Conservation (phyloP, 2,329 filamentous ascomycete genomes). For the Emergomyces orientalis region DNA sequence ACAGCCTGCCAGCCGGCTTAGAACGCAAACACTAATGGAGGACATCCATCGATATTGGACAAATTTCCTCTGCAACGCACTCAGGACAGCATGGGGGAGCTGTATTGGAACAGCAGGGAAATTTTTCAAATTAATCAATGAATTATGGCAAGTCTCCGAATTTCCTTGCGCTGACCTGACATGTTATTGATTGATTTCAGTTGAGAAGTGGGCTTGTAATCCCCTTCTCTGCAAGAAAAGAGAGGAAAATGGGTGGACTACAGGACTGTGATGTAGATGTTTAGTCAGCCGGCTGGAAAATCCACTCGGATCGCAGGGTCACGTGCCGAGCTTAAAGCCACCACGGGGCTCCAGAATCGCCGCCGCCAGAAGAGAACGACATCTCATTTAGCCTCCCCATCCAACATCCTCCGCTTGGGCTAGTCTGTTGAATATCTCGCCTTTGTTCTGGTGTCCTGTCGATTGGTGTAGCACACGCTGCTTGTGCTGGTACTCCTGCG, state of each 20-base stretch:
- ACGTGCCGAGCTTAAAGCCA: slow-evolving; percentile 3
- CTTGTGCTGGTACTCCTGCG: background rate
- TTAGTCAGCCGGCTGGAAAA: slow-evolving; percentile 3
- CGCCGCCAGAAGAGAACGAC: slow-evolving; percentile 3
- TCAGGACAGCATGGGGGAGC: background rate
- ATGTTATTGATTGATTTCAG: background rate
- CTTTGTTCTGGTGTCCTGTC: background rate
- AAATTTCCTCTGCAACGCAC: background rate
- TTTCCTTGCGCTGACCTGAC: background rate
- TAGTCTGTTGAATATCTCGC: background rate
- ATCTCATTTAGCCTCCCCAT: background rate
- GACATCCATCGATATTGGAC: slow-evolving; percentile 13
- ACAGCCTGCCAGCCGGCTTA: slow-evolving; percentile 7
- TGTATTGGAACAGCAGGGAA: background rate
- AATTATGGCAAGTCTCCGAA: background rate
- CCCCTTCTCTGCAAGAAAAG: background rate
- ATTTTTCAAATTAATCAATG: background rate
- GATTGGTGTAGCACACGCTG: background rate
- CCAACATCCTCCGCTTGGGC: background rate
- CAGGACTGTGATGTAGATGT: background rate
- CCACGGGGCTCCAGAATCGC: slow-evolving; percentile 5
- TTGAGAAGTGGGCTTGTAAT: background rate
- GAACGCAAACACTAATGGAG: slow-evolving; percentile 8
- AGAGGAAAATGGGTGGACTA: background rate
- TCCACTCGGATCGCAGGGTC: background rate